These are phyloP conservation scores for Trichoderma arundinaceum DNA, from an alignment of 2,329 filamentous ascomycete genomes.

Conservation along the genomic window DNA sequence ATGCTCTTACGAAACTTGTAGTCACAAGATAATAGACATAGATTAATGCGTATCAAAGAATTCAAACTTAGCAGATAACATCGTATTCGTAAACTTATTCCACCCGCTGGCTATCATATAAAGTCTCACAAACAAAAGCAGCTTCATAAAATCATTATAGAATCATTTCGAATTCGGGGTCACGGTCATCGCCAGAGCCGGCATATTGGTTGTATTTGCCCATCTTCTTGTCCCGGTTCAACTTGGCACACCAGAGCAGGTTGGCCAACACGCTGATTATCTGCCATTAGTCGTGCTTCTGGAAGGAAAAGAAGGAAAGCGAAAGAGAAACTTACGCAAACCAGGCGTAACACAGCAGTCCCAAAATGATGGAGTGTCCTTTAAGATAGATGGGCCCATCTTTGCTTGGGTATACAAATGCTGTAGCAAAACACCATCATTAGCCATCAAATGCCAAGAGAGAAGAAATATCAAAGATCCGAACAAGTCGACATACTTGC, in stretches of 20 bases:
- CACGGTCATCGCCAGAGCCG: constrained; percentile 66
- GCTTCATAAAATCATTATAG: constrained; percentile 63
- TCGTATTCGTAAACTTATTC: not conserved
- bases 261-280: constrained; percentile 61
- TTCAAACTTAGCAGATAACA: not conserved
- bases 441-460: not conserved
- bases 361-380: constrained; percentile 66
- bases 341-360: constrained; percentile 66
- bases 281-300: not conserved
- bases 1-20: not conserved
- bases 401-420: constrained; percentile 64
- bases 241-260: constrained; percentile 66
- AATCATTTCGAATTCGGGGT: constrained; percentile 66
- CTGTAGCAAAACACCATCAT: constrained; percentile 37
- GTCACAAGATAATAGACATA: not conserved
- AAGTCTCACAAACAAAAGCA: not conserved
- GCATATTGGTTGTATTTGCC: constrained; percentile 64
- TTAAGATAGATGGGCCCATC: constrained; percentile 64
- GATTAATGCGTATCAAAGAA: not conserved
- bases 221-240: constrained; percentile 65
- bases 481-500: constrained; percentile 51
- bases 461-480: not conserved
- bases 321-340: constrained; percentile 59
- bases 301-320: not conserved
- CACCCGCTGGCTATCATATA: not conserved